Evolutionary conservation across 2,329 filamentous ascomycete species (phyloP).

Genomic region (Pseudopithomyces maydicus): DNA sequence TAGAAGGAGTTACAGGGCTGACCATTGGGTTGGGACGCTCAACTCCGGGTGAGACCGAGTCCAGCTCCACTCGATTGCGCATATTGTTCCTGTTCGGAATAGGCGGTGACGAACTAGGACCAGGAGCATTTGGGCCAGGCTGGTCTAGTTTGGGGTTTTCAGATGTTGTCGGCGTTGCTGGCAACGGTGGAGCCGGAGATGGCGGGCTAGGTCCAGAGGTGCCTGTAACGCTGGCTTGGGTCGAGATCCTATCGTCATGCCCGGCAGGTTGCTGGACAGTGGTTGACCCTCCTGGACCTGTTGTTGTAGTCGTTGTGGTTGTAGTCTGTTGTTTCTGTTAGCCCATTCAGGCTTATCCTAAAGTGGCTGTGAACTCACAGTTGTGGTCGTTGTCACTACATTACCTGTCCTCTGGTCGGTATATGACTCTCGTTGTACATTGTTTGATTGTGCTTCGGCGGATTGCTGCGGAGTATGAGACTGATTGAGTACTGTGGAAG

Average conservation of each 20-base stretch:
- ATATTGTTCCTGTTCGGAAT: constrained; percentile 44
- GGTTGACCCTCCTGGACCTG: constrained; percentile 39
- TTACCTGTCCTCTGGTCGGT: constrained; percentile 39
- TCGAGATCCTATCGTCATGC: constrained; percentile 7
- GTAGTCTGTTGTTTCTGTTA: constrained; percentile 23
- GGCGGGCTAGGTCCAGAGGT: constrained; percentile 42
- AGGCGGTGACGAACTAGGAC: constrained; percentile 31
- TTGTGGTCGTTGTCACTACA: constrained; percentile 42
- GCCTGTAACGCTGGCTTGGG: constrained; percentile 31
- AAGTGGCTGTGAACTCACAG: constrained; percentile 6
- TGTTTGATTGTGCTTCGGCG: constrained; percentile 22
- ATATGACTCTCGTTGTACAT: constrained; percentile 35
- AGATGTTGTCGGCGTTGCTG: constrained; percentile 1
- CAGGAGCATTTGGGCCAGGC: constrained; percentile 4
- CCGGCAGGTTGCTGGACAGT: constrained; percentile 36
- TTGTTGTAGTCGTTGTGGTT: constrained; percentile 43
- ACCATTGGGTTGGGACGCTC: constrained; percentile 40
- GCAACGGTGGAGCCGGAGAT: constrained; percentile 28
- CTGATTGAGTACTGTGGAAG: constrained; percentile 14
- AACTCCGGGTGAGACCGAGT: constrained; percentile 38
- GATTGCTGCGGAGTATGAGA: constrained; percentile 5
- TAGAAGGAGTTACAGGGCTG: constrained; percentile 33
- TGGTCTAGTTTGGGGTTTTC: background rate
- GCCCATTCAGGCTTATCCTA: background rate
- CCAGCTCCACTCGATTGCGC: constrained; percentile 40